These are phyloP conservation scores for Debaryomyces subglobosus DNA, from an alignment of 1,139 yeast genomes.

Conservation along the genomic window DNA sequence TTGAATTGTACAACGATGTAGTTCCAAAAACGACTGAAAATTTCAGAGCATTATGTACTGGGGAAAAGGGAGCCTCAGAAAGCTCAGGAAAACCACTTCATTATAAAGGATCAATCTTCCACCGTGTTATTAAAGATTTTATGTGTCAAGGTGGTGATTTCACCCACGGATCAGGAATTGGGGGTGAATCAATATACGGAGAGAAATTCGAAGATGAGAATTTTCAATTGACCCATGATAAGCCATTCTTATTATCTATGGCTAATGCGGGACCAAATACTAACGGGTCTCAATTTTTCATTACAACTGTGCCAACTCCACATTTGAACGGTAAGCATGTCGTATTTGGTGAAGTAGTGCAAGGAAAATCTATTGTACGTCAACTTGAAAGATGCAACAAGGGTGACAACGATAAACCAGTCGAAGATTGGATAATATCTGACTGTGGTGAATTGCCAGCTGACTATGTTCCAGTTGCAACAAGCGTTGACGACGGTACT, in stretches of 20 bases:
- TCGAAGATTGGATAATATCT: constrained; percentile 64
- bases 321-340: constrained; percentile 95
- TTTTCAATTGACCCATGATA: constrained; percentile 73
- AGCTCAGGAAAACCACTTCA: constrained; percentile 63
- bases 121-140: constrained; percentile 86
- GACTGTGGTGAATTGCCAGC: constrained; percentile 78
- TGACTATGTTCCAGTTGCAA: constrained; percentile 50
- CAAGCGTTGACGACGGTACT: constrained; percentile 66
- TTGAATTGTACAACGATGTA: constrained; percentile 74
- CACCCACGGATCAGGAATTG: constrained; percentile 86
- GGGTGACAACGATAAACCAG: constrained; percentile 65
- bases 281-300: constrained; percentile 93
- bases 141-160: constrained; percentile 99
- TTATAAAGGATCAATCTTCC: constrained; percentile 83
- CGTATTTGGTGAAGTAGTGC: constrained; percentile 86
- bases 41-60: constrained; percentile 88
- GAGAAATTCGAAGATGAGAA: constrained; percentile 95
- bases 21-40: constrained; percentile 95
- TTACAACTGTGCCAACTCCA: constrained; percentile 83
- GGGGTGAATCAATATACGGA: constrained; percentile 95
- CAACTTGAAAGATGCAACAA: constrained; percentile 72
- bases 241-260: constrained; percentile 90
- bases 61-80: constrained; percentile 74
- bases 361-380: constrained; percentile 82
- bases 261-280: constrained; percentile 96